phyloP scores from a whole-genome alignment of 352 stramenopile species.

The Globisporangium spinosum region DNA sequence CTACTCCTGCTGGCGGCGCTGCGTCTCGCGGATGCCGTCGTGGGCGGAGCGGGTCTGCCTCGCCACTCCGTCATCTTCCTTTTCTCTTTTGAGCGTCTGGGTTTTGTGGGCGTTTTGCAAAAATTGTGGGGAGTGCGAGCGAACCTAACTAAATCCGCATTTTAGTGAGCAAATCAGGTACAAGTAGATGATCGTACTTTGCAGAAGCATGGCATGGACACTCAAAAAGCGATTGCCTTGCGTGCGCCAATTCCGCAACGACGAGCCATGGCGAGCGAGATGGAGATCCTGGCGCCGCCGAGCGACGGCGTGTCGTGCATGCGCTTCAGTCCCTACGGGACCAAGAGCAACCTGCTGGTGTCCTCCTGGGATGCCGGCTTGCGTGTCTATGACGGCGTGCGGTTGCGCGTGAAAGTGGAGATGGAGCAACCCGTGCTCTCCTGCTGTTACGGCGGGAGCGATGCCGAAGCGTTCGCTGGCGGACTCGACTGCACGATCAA shows the following conservation, averaged over 20 bases:
- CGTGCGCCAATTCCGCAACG: slow-evolving; percentile 1
- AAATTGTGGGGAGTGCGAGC: not conserved
- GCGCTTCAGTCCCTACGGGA: slow-evolving; percentile 58
- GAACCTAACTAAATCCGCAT: not conserved
- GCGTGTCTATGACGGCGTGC: slow-evolving; percentile 65
- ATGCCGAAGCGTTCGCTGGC: slow-evolving; percentile 66
- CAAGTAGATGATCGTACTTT: not conserved
- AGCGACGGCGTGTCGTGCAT: slow-evolving; percentile 82
- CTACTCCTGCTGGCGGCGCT: not conserved
- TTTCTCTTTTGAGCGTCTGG: not conserved
- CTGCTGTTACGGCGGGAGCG: slow-evolving; percentile 57
- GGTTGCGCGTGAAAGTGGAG: slow-evolving; percentile 57
- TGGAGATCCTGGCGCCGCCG: slow-evolving; percentile 67
- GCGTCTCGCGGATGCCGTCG: slow-evolving; percentile 6
- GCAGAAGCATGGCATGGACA: not conserved
- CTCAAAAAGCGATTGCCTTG: slow-evolving; percentile 5
- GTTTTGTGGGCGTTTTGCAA: slow-evolving; percentile 6
- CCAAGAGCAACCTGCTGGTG: slow-evolving; percentile 55
- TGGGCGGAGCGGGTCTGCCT: slow-evolving; percentile 8
- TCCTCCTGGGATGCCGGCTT: slow-evolving; percentile 75
- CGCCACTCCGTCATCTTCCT: not conserved
- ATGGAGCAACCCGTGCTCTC: slow-evolving; percentile 65
- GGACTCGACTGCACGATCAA: slow-evolving; percentile 65
- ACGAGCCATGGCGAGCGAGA: slow-evolving; percentile 26
- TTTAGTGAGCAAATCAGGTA: not conserved